Base-by-base conservation (phyloP, 257 asterid genomes). In the Nicotiana noctiflora region DNA sequence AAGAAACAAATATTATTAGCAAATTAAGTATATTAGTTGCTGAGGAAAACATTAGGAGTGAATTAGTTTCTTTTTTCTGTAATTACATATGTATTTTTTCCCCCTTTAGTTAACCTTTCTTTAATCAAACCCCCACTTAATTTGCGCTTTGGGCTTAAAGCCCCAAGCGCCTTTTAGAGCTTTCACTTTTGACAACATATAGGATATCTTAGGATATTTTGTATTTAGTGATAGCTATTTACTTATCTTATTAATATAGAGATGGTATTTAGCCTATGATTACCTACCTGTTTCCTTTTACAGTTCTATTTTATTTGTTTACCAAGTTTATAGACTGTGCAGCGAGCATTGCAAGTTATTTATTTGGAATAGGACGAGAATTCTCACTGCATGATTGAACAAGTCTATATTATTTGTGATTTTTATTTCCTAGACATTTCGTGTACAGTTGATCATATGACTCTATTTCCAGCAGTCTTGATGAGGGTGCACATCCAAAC, bases 401-500 rank as follows among this genome's bases (percentile, higher is more conserved):
- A 67, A 37, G 55, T 37, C 49, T 67, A 34, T 67, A 10, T 67
- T 67, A 13, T 67, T 37, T 4, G 53, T 18, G n/a, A n/a, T 34
- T 67, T 51, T 67, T 67, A 67, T 34, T 34, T 67, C 37, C 29
- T 67, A n/a, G 11, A 19, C 53, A 5, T 67, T 34, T 37, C 12
- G 53, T 34, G 55, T 67, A n/a, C 53, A 37, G 31, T 67, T 67
- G 76, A 67, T 67, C 52, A 67, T 37, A 32, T 67, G 29, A 34
- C 53, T 67, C 53, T 34, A n/a, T 40, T 55, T 62, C 25, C 62
- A 40, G 85, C 90, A 90, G 94, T 62, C 70, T 57, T 40, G 82
- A 75, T 34, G 88, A 81, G 81, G 52, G 85, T 84, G 68, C 77
- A 81, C 82, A 83, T 76, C 77, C 86, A 74, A 82, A 40, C 64